Conservation (phyloP, 495 filamentous ascomycete genomes). For the Penicillium mononematosum region DNA sequence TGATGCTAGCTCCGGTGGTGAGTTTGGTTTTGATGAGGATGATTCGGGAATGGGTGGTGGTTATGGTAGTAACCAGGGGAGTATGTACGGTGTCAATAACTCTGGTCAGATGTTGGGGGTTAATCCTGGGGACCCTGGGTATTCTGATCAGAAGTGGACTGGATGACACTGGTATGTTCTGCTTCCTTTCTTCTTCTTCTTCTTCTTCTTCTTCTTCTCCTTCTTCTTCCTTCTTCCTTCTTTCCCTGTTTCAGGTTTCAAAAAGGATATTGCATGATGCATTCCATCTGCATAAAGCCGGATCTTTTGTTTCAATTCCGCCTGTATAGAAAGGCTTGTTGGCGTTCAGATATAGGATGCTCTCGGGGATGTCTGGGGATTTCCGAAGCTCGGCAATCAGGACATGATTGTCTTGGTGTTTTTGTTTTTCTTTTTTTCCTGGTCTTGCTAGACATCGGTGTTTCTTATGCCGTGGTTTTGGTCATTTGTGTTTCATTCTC, state of each 20-base stretch:
- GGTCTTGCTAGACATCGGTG: slow-evolving; percentile 1
- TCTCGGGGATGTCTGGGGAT: slow-evolving; percentile 20
- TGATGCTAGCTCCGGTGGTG: slow-evolving; percentile 75
- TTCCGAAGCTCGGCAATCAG: slow-evolving; percentile 11
- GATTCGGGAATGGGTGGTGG: slow-evolving; percentile 42
- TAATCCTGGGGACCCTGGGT: slow-evolving; percentile 35
- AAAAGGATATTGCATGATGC: slow-evolving; percentile 14
- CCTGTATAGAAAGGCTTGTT: slow-evolving; percentile 28
- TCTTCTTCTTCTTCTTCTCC: slow-evolving; percentile 6
- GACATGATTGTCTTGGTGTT: slow-evolving; percentile 4
- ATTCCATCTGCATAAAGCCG: slow-evolving; percentile 4
- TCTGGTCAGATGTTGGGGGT: slow-evolving; percentile 35
- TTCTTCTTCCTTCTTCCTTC: not conserved
- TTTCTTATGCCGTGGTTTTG: not conserved
- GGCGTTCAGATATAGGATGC: slow-evolving; percentile 36
- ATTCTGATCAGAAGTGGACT: slow-evolving; percentile 37
- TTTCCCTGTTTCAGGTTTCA: slow-evolving; percentile 7
- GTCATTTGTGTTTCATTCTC: not conserved
- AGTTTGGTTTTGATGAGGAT: slow-evolving; percentile 53
- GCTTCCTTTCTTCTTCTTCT: slow-evolving; percentile 8
- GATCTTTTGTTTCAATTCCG: slow-evolving; percentile 7
- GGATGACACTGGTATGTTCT: slow-evolving; percentile 15
- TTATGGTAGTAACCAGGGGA: slow-evolving; percentile 34
- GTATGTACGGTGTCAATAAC: slow-evolving; percentile 35
- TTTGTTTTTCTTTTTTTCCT: not conserved